Conservation (phyloP, 1,139 yeast genomes). For the Geotrichum phurueaensis region DNA sequence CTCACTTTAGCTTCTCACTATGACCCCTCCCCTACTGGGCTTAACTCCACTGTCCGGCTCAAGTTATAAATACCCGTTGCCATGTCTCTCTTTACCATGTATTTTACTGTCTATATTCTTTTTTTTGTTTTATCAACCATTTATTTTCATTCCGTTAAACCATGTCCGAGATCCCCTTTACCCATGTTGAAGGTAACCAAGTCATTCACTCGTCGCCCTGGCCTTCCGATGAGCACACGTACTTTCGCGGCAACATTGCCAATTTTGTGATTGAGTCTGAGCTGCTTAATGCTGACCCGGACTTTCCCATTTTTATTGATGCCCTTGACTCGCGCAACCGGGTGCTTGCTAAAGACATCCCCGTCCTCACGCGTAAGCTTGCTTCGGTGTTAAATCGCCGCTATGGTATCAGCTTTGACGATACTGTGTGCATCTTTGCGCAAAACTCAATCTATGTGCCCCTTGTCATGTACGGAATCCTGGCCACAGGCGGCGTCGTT, state of each 20-base stretch:
- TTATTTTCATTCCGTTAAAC: not conserved
- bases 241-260: constrained; percentile 15
- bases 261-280: constrained; percentile 15
- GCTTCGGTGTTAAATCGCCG: constrained; percentile 25
- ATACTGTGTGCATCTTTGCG: constrained; percentile 12
- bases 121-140: not conserved
- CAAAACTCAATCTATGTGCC: constrained; percentile 12
- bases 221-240: not conserved
- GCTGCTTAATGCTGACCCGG: constrained; percentile 6
- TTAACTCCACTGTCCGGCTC: no score
- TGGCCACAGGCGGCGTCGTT: constrained; percentile 24
- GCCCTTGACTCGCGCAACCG: constrained; percentile 24
- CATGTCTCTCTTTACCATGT: not conserved
- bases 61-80: not conserved
- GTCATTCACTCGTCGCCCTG: constrained; percentile 17
- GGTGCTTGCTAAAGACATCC: constrained; percentile 25
- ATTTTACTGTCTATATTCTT: not conserved
- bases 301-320: constrained; percentile 25
- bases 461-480: constrained; percentile 21
- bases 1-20: no score
- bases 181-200: constrained; percentile 8
- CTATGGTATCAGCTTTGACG: constrained; percentile 20
- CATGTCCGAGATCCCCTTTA: constrained; percentile 1
- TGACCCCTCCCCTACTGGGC: no score
- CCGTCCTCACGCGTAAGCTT: constrained; percentile 21